Evolutionary conservation across 2,329 filamentous ascomycete genomes (phyloP), one percentile per base, ranked within the genome.

Genomic region (Penicillium freii): DNA sequence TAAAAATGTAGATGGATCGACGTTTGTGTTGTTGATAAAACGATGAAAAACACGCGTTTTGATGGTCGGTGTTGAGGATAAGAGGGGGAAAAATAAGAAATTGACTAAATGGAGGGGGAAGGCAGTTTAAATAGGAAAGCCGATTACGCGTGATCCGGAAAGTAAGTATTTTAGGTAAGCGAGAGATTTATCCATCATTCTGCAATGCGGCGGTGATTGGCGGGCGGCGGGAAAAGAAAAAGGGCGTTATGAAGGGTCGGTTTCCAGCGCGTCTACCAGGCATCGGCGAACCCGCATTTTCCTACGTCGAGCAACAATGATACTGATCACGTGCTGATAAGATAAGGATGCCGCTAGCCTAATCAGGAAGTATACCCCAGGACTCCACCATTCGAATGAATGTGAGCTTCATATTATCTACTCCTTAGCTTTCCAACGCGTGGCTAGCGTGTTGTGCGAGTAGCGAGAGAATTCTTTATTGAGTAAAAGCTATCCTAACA

Each of bases 171-270:
- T 67, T 67, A 67, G 52, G 59, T 68, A 68, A 71, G 66, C 60
- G 58, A 57, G 49, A 46, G 49, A 42, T 54, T 60, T 63, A 48
- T 33, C 56, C 61, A 49, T 45, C 60, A 67, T 67, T 67, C 62
- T 66, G 65, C 65, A 64, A 63, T 59, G 63, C 61, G 53, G 58
- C 51, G 63, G 56, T 75, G 68, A 72, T 74, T 75, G 73, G 71
- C 65, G 66, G 66, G 61, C 54, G 54, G 64, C 53, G 60, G 60
- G 47, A 57, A 60, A 62, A 59, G 49, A 68, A 73, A 76, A 73
- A 66, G 69, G 61, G 62, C 50, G 71, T 75, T 75, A 74, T 73
- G 72, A 75, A 72, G 64, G 69, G 67, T 69, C 62, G 70, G 66
- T 74, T 76, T 76, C 62, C 61, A 70, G 70, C 55, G 56, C 69